Base-by-base conservation (phyloP, 768 basidiomycete species). In the Rubroboletus pulcherrimus region DNA sequence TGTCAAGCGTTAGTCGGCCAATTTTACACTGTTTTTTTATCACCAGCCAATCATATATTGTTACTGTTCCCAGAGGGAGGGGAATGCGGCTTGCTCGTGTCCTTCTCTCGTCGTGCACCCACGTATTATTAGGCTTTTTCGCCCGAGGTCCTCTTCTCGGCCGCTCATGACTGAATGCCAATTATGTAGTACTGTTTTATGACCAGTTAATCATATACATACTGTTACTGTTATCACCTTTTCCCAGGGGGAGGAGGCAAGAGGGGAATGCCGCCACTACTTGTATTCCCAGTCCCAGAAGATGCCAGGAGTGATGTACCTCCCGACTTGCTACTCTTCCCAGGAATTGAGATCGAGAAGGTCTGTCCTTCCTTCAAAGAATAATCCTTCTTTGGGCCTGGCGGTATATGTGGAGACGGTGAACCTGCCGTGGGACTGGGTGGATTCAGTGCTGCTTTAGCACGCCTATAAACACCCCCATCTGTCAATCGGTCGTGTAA, bases 361-460 rank as follows among this genome's bases (percentile, higher is more conserved):
- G 94, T 97, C 69, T 98, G 91, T 9, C 94, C 94, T 62, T 93
- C 92, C 70, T 96, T 97, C 62, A 98, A 74, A 38, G 89, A 89
- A 72, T 93, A 97, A 63, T 98, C 94, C 71, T 92, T 91, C 77
- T 93, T 93, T 2, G 92, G 91, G 10, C 87, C 91, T 9, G 79
- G 57, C 12, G 92, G 87, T 53, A 89, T 62, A 60, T 87, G 81
- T 9, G 89, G 84, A n/a, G 89, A 87, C 2, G 81, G 67, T 6
- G 75, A 59, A 7, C 76, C 74, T 9, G 75, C 63, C 9, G 73
- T 66, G 7, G 81, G 67, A 47, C 75, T 70, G 5, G 74, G 69
- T 17, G 81, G 83, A 58, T 87, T 82, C 30, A 86, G 75, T 17
- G 78, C 77, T 44, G 89, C 86, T 66, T 81, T 83, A 62, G 71